Evolutionary conservation across 192 early-diverging fungal species (phyloP), one percentile per base, ranked within the genome.

Genomic region (Podochytrium sp.): DNA sequence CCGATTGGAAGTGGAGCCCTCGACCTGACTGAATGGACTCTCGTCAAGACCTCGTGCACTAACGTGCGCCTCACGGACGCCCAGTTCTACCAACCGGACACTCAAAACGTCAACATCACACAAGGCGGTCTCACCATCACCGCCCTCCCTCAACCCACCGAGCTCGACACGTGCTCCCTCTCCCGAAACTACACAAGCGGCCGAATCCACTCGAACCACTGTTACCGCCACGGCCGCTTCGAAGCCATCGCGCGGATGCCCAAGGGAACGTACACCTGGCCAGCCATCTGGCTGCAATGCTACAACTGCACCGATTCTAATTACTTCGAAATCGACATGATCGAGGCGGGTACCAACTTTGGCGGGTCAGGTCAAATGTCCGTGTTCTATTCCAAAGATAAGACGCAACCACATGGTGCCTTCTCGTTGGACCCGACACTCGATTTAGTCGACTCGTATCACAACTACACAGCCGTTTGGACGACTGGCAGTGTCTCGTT

Each of bases 211-310:
- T 57, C 55, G n/a, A 27, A 20, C 29, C 12, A 57, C 20, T 57
- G 55, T 57, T 57, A n/a, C 55, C 10, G 12, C 16, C 27, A 57
- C 25, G 55, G 55, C 12, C 12, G 20, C 18, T 27, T 57, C 18
- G 55, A 57, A 57, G 55, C 25, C 10, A n/a, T 57, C 18, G 55
- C 55, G 12, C 12, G 25, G 29, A 57, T 57, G 55, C 55, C 55
- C 27, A 27, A 12, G 16, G 55, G 55, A n/a, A 27, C 27, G 10
- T 57, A 57, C 55, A 57, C 55, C 55, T 57, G 55, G 55, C 55
- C 55, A 12, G 55, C 55, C 20, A 57, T 57, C 55, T 57, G 55
- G 55, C 55, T 57, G n/a, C 16, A 57, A 57, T 57, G 55, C 55
- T 57, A n/a, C 55, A 57, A 57, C 29, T 57, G 55, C 27, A 57